phyloP scores from a whole-genome alignment of 345 rosid genomes.

The Erysimum cheiranthoides region DNA sequence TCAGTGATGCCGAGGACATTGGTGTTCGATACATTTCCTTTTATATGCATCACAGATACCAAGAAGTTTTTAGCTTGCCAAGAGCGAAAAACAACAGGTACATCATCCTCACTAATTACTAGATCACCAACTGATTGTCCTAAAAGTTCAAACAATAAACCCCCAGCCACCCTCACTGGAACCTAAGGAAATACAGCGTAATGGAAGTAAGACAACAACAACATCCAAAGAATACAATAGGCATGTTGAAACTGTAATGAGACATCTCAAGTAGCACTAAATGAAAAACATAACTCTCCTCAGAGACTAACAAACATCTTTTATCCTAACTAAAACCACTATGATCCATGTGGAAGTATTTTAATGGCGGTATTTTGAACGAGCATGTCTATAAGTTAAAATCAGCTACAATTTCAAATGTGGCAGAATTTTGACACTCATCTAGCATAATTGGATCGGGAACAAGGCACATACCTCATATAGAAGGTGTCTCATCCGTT shows the following conservation, averaged over 20 bases:
- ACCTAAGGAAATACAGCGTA: slow-evolving; percentile 43
- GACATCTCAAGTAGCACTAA: neutral
- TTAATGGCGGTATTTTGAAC: neutral
- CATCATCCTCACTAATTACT: slow-evolving; percentile 84
- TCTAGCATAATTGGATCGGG: neutral
- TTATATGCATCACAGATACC: slow-evolving; percentile 79
- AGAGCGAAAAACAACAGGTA: slow-evolving; percentile 86
- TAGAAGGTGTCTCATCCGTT: slow-evolving; percentile 89
- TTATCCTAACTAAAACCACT: neutral
- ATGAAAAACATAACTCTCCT: neutral
- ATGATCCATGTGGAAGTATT: neutral
- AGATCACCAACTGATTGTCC: slow-evolving; percentile 99
- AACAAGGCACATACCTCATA: slow-evolving; percentile 66
- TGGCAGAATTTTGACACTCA: neutral
- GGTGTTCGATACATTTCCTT: slow-evolving; percentile 60
- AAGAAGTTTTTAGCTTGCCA: slow-evolving; percentile 98
- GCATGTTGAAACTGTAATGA: neutral
- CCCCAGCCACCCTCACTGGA: slow-evolving; percentile 98
- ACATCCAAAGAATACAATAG: slow-evolving; percentile 9
- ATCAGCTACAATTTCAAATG: neutral
- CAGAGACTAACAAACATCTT: slow-evolving; percentile 15
- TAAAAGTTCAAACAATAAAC: slow-evolving; percentile 90
- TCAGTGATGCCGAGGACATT: slow-evolving; percentile 86
- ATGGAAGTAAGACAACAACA: slow-evolving; percentile 14
- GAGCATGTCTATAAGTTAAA: neutral